Base-by-base conservation (phyloP, 345 rosid species). In the Brassica cretica region DNA sequence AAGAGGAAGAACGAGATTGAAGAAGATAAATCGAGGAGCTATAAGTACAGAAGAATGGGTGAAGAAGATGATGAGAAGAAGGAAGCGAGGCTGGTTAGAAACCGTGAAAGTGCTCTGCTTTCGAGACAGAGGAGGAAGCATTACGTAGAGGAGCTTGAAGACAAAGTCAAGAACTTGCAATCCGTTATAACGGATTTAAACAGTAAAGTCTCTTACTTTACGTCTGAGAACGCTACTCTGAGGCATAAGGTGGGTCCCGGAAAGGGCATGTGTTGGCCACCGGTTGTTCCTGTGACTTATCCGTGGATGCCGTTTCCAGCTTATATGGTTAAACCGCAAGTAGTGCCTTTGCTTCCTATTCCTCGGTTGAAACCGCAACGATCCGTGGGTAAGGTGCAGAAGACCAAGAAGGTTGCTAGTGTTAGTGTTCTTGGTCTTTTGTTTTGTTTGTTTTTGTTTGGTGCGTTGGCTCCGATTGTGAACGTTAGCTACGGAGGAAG, bases 111-210 rank as follows among this genome's bases (percentile, higher is more conserved):
- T 12, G 97, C 98, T 27, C 98, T 89, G 71, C 84, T 94, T 27
- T 92, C 98, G 1, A 82, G 98, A 60, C 97, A 89, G 85, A 84
- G 97, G 81, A 94, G 88, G 92, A 94, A 91, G 76, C 90, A 91
- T 78, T 92, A 94, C 80, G 90, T 92, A 6, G 93, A 92, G 82
- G 98, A 94, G 87, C 83, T 94, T 24, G 95, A 94, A 76, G 98
- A 90, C 19, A 91, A 92, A 85, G 88, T 88, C 39, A 87, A 87
- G 82, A 24, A 53, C 33, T 78, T 92, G 97, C 92, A 92, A 59
- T 86, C 91, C n/a, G 86, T 89, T 1, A 91, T 94, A 18, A 69
- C 88, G 10, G 93, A 91, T 9, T 83, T 94, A 84, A 92, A 88
- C 71, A 30, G 80, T 44, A 94, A 84, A 55, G 67, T 94, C 21